Percentiles rank a stretch among this genome's conserved stretches.
These are phyloP conservation scores for Amorphotheca resinae DNA, from an alignment of 495 filamentous ascomycete species.

Conservation along the genomic window DNA sequence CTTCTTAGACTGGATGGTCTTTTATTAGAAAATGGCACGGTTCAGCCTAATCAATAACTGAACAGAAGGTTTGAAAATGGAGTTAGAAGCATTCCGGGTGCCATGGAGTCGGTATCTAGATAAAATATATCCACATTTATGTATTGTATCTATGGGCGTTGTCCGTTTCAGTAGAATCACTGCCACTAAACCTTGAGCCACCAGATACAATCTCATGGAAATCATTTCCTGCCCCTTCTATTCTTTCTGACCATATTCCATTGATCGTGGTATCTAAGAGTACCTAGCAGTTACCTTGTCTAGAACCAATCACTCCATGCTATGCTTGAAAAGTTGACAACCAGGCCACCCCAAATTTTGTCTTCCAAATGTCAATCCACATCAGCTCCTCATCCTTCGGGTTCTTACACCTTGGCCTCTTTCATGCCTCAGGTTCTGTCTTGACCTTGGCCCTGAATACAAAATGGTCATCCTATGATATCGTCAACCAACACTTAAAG, in stretches of 20 bases:
- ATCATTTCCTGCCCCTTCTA: too few species aligned
- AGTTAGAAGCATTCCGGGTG: too few species aligned
- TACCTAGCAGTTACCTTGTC: too few species aligned
- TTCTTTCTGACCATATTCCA: too few species aligned
- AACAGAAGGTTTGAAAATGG: background rate
- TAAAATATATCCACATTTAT: too few species aligned
- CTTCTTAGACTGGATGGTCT: constrained; percentile 19
- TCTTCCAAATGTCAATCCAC: background rate
- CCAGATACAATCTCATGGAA: too few species aligned
- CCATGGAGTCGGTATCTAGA: too few species aligned
- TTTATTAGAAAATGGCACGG: constrained; percentile 14
- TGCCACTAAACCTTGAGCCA: too few species aligned
- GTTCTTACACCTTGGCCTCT: background rate
- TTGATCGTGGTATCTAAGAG: background rate
- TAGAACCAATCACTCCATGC: background rate
- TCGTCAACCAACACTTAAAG: background rate
- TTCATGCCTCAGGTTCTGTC: constrained; percentile 9
- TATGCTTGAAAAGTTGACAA: background rate
- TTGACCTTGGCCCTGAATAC: constrained; percentile 1
- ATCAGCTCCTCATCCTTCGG: background rate
- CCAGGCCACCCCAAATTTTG: background rate
- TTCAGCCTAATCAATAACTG: background rate
- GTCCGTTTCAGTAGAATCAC: too few species aligned
- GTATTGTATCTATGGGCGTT: too few species aligned
- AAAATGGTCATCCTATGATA: constrained; percentile 12